Evolutionary conservation across 148 eudicot genomes (phyloP).

Genomic region (Chenopodium formosanum): DNA sequence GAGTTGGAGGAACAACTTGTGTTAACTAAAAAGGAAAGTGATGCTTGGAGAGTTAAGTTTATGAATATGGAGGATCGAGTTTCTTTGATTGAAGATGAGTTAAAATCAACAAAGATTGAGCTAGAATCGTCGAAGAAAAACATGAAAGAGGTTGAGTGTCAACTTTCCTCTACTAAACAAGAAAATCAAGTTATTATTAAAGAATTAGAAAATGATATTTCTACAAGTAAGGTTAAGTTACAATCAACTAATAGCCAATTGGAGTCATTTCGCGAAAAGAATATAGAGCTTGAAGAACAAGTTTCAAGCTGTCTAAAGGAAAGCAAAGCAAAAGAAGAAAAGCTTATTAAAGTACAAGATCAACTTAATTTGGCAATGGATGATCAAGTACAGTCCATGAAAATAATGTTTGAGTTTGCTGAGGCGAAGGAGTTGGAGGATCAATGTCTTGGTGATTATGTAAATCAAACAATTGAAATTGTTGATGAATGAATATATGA

Average conservation of each 20-base stretch:
- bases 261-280: not conserved
- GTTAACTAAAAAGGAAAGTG: not conserved
- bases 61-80: conserved; percentile 12
- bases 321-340: not conserved
- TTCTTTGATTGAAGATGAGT: conserved; percentile 1
- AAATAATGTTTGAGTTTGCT: not conserved
- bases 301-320: not conserved
- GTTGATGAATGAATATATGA: not conserved
- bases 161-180: conserved; percentile 12
- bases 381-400: not conserved
- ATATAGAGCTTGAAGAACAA: conserved; percentile 4
- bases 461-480: not conserved
- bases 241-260: conserved; percentile 10
- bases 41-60: not conserved
- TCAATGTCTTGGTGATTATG: not conserved
- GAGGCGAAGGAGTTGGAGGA: not conserved
- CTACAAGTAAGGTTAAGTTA: not conserved
- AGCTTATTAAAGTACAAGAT: not conserved
- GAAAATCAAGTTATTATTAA: conserved; percentile 9
- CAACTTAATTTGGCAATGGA: not conserved
- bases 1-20: conserved; percentile 26
- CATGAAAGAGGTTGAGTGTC: conserved; percentile 19
- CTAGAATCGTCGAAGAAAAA: conserved; percentile 13
- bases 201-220: conserved; percentile 17
- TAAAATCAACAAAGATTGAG: conserved; percentile 16